phyloP scores from a whole-genome alignment of 768 basidiomycete species.

The Suillus americanus region DNA sequence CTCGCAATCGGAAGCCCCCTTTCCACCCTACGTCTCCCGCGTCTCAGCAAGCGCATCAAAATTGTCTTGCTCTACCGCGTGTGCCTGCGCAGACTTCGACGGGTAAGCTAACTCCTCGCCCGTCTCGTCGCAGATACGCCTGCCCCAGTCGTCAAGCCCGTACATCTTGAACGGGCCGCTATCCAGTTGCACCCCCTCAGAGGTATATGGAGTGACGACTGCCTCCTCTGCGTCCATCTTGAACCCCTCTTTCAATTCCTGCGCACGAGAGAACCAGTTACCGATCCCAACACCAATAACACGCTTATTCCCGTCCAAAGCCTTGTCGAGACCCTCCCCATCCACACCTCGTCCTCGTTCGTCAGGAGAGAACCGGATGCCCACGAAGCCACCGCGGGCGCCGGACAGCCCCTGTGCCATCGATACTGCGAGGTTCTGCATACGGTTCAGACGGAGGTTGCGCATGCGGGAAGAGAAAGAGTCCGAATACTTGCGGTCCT shows the following conservation, averaged over 20 bases:
- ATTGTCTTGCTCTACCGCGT: constrained; percentile 22
- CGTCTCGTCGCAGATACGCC: constrained; percentile 20
- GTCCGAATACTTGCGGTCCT: constrained; percentile 34
- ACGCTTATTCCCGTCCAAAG: constrained; percentile 31
- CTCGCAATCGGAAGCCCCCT: background rate
- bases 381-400: constrained; percentile 36
- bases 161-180: constrained; percentile 24
- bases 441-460: constrained; percentile 34
- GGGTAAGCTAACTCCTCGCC: constrained; percentile 23
- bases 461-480: constrained; percentile 35
- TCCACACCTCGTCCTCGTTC: constrained; percentile 34
- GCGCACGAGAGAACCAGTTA: constrained; percentile 28
- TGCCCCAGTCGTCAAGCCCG: constrained; percentile 24
- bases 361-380: constrained; percentile 32
- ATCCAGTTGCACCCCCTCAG: background rate
- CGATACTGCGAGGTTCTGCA: constrained; percentile 28
- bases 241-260: constrained; percentile 21
- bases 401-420: constrained; percentile 35
- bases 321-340: constrained; percentile 37
- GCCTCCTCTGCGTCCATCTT: constrained; percentile 15
- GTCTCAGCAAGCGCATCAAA: constrained; percentile 4
- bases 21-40: background rate
- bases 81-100: constrained; percentile 27
- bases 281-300: constrained; percentile 36
- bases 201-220: constrained; percentile 10